Evolutionary conservation across 1,139 yeast species (phyloP).

Genomic region (Kodamaea plutei): DNA sequence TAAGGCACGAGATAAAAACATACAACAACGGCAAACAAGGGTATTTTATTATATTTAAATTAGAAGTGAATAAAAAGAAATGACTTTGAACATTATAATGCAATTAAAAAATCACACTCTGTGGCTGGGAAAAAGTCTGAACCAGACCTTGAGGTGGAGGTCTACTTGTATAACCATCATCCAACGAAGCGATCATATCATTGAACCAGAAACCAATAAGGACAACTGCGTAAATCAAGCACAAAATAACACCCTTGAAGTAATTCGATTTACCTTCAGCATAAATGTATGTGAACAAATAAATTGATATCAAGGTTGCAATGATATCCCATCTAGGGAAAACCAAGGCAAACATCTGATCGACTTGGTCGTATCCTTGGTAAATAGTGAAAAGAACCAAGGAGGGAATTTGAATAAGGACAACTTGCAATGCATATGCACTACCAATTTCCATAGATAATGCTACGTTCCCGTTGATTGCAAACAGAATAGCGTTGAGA

Average conservation of each 20-base stretch:
- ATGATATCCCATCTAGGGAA: constrained; percentile 96
- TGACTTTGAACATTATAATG: too few relatives aligned
- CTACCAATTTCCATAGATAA: constrained; percentile 96
- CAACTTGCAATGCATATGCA: constrained; percentile 97
- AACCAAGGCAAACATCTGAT: constrained; percentile 70
- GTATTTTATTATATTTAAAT: too few relatives aligned
- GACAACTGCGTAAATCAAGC: constrained; percentile 73
- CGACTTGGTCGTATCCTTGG: constrained; percentile 31
- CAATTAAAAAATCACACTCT: too few relatives aligned
- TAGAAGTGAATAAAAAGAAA: too few relatives aligned
- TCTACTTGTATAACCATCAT: constrained; percentile 24
- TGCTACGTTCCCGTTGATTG: constrained; percentile 93
- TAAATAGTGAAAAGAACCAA: constrained; percentile 73
- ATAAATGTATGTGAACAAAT: constrained; percentile 86
- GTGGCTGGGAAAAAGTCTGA: too few relatives aligned
- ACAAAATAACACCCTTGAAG: constrained; percentile 88
- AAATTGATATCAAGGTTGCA: constrained; percentile 81
- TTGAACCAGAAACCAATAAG: constrained; percentile 79
- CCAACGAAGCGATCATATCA: constrained; percentile 34
- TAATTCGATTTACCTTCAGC: constrained; percentile 97
- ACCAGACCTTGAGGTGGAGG: too few relatives aligned
- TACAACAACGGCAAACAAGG: too few relatives aligned
- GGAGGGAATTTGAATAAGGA: constrained; percentile 88
- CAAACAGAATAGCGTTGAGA: constrained; percentile 94
- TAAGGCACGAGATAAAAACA: too few relatives aligned